phyloP scores from a whole-genome alignment of 2,329 filamentous ascomycete genomes.

The Aureobasidium namibiae region DNA sequence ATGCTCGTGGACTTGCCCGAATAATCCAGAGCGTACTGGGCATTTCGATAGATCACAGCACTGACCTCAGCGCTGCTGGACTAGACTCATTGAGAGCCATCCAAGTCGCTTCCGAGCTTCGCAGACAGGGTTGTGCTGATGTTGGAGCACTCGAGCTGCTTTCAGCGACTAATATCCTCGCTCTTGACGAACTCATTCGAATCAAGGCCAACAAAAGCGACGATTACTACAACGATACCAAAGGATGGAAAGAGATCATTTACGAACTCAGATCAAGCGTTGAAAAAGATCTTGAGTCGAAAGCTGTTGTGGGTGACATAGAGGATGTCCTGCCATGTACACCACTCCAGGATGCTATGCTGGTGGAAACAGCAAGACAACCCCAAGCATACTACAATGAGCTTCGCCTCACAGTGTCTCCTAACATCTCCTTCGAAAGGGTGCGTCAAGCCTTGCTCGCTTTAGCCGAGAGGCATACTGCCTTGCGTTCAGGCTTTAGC shows the following conservation, averaged over 20 bases:
- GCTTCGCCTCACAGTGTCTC: constrained; percentile 54
- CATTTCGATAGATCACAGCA: constrained; percentile 19
- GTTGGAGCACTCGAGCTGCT: constrained; percentile 56
- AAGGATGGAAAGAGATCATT: background rate
- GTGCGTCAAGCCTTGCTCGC: constrained; percentile 37
- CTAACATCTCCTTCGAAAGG: constrained; percentile 10
- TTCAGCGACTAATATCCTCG: constrained; percentile 41
- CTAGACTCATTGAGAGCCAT: constrained; percentile 61
- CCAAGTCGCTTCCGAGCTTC: constrained; percentile 55
- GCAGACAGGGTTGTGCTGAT: constrained; percentile 43
- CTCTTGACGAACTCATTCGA: constrained; percentile 14
- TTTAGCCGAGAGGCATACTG: constrained; percentile 50
- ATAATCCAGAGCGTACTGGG: constrained; percentile 19
- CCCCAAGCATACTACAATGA: constrained; percentile 67
- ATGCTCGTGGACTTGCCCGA: constrained; percentile 28
- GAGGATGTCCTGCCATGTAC: constrained; percentile 54
- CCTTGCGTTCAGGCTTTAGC: constrained; percentile 67
- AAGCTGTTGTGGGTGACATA: constrained; percentile 15
- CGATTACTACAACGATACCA: background rate
- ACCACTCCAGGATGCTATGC: constrained; percentile 69
- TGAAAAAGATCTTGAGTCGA: background rate
- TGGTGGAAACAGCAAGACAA: constrained; percentile 60
- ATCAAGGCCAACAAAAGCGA: background rate
- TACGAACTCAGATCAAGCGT: background rate
- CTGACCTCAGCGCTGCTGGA: constrained; percentile 46